Percentiles rank a stretch among this genome's conserved stretches.
These are phyloP conservation scores for Salvia rosmarinus DNA, from an alignment of 257 asterid genomes.

Conservation along the genomic window DNA sequence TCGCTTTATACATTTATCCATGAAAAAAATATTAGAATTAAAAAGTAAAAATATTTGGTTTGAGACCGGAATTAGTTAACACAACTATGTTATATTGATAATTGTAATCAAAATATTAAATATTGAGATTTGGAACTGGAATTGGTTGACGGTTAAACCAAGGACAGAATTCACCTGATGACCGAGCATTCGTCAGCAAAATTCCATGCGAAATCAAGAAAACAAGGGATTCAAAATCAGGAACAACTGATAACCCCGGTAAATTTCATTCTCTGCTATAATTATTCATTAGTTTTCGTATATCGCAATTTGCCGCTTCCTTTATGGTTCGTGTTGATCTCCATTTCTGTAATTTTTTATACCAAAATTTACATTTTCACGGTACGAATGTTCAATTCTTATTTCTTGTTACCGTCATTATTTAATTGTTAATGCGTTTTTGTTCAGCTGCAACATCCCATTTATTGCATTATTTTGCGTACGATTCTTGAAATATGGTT, in stretches of 20 bases:
- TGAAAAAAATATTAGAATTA: too few relatives aligned
- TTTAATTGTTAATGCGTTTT: background rate
- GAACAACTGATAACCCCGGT: background rate
- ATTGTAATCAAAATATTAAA: background rate
- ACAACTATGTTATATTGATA: background rate
- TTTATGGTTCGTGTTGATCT: background rate
- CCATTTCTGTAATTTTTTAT: slow-evolving; percentile 10
- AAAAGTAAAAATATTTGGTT: too few relatives aligned
- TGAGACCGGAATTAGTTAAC: too few relatives aligned
- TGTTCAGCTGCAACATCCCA: background rate
- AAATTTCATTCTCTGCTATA: background rate
- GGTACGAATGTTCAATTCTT: background rate
- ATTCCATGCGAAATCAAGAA: background rate
- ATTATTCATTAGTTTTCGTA: background rate
- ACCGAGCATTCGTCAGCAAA: slow-evolving; percentile 21
- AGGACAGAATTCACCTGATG: slow-evolving; percentile 16
- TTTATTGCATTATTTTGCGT: slow-evolving; percentile 13
- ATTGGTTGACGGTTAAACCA: slow-evolving; percentile 21
- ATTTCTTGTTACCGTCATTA: background rate
- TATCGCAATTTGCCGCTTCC: background rate
- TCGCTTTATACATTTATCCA: too few relatives aligned
- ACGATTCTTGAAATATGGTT: background rate
- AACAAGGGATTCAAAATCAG: background rate
- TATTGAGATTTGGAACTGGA: background rate
- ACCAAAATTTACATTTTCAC: background rate